A percentile compares a stretch with the other conserved stretches of the same genome.
phyloP scores from a whole-genome alignment of 225 moss, liverwort and hornwort species.

The Takakia lepidozioides region DNA sequence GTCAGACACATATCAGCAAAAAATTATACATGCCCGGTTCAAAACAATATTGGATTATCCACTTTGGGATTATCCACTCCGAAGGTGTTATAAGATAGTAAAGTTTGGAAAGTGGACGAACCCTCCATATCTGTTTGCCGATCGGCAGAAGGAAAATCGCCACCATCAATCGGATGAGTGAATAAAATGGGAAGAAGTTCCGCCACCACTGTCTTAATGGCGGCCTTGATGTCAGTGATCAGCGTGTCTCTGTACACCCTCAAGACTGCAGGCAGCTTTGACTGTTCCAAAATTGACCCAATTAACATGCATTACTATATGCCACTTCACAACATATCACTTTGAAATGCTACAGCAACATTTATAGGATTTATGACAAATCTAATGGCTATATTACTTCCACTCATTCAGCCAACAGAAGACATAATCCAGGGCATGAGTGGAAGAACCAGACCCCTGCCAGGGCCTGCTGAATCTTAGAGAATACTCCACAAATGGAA shows the following conservation, averaged over 20 bases:
- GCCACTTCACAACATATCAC: neutral
- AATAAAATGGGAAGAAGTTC: slow-evolving; percentile 86
- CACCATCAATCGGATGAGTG: slow-evolving; percentile 56
- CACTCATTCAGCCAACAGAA: neutral
- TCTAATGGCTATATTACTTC: too few relatives aligned
- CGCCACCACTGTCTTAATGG: slow-evolving; percentile 93
- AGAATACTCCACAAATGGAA: too few relatives aligned
- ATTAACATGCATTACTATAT: neutral
- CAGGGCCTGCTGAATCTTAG: too few relatives aligned
- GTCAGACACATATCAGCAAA: too few relatives aligned
- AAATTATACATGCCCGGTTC: too few relatives aligned
- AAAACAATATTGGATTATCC: too few relatives aligned
- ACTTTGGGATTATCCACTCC: too few relatives aligned
- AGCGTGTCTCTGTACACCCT: slow-evolving; percentile 92
- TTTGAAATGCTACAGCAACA: too few relatives aligned
- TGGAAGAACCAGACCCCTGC: too few relatives aligned
- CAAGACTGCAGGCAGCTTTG: slow-evolving; percentile 91
- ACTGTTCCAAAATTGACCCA: slow-evolving; percentile 41
- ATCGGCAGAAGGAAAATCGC: slow-evolving; percentile 80
- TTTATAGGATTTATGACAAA: too few relatives aligned
- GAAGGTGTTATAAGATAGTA: too few relatives aligned
- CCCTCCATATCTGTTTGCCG: slow-evolving; percentile 89
- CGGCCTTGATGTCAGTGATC: slow-evolving; percentile 76
- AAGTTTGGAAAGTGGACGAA: slow-evolving; percentile 18
- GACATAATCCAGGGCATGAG: neutral